Evolutionary conservation across 2,329 filamentous ascomycete genomes (phyloP).

Genomic region (Ceratocystis alfenasii): DNA sequence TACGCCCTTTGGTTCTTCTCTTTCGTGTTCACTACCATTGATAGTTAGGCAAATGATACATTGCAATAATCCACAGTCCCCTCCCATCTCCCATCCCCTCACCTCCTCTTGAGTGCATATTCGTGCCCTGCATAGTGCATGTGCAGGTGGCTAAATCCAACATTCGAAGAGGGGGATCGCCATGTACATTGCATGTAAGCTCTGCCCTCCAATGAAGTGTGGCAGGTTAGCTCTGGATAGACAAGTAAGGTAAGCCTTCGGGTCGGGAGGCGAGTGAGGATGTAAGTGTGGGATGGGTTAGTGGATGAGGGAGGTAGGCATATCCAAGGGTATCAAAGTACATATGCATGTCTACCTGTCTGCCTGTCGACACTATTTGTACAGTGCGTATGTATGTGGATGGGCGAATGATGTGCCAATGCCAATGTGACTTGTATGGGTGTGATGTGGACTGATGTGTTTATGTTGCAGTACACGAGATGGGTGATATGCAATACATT

Average conservation of each 20-base stretch:
- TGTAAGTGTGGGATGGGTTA: background rate
- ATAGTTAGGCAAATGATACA: background rate
- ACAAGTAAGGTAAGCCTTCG: background rate
- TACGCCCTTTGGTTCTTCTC: no score
- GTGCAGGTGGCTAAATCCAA: background rate
- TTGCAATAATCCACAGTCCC: background rate
- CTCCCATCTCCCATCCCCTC: background rate
- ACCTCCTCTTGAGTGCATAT: constrained; percentile 7
- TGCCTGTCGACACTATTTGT: background rate
- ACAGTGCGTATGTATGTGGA: background rate
- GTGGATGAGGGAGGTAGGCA: background rate
- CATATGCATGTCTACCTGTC: background rate
- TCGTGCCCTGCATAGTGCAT: constrained; percentile 8
- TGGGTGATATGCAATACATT: background rate
- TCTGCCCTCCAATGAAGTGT: background rate
- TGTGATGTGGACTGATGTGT: background rate
- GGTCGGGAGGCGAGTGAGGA: background rate
- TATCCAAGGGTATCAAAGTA: background rate
- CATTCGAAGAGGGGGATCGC: background rate
- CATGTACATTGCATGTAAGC: background rate
- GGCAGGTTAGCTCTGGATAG: background rate
- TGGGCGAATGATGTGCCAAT: background rate
- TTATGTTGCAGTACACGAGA: background rate
- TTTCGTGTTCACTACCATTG: no score
- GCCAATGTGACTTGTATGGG: background rate